Percentiles rank a stretch among this genome's conserved stretches.
Evolutionary conservation across 768 basidiomycete species (phyloP).

Genomic region (Suillus spraguei): DNA sequence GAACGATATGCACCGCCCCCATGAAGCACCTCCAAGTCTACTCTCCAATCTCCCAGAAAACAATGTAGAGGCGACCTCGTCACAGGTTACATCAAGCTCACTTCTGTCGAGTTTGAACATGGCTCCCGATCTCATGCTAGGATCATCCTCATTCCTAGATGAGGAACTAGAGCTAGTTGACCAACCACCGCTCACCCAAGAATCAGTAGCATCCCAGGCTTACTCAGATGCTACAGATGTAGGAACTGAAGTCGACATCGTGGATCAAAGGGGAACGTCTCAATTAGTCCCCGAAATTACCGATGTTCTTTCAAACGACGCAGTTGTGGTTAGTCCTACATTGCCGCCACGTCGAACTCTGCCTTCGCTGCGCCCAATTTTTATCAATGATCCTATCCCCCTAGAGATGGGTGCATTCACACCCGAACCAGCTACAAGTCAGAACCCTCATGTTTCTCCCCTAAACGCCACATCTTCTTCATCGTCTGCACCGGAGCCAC

Average conservation of each 20-base stretch:
- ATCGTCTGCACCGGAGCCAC: slow-evolving; percentile 28
- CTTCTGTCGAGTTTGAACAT: neutral
- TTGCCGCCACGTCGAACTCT: neutral
- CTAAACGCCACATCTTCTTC: slow-evolving; percentile 4
- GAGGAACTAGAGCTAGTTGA: neutral
- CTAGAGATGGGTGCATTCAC: neutral
- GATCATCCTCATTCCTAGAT: neutral
- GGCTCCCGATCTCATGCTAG: neutral
- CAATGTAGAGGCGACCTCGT: slow-evolving; percentile 5
- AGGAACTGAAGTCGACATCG: neutral
- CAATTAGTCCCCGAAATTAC: neutral
- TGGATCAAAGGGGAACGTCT: slow-evolving; percentile 3
- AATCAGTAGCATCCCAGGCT: slow-evolving; percentile 2
- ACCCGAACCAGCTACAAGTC: slow-evolving; percentile 7
- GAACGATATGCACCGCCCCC: neutral
- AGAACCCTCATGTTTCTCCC: slow-evolving; percentile 5
- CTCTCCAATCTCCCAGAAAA: neutral
- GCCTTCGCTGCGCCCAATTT: slow-evolving; percentile 1
- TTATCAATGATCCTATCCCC: slow-evolving; percentile 6
- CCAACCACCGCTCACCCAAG: slow-evolving; percentile 4
- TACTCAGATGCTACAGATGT: neutral
- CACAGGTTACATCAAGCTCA: neutral
- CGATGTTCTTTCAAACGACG: neutral
- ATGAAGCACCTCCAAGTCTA: neutral
- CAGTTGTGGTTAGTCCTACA: slow-evolving; percentile 6